Evolutionary conservation across 2,329 filamentous ascomycete genomes (phyloP).

Genomic region (Talaromyces sp.): DNA sequence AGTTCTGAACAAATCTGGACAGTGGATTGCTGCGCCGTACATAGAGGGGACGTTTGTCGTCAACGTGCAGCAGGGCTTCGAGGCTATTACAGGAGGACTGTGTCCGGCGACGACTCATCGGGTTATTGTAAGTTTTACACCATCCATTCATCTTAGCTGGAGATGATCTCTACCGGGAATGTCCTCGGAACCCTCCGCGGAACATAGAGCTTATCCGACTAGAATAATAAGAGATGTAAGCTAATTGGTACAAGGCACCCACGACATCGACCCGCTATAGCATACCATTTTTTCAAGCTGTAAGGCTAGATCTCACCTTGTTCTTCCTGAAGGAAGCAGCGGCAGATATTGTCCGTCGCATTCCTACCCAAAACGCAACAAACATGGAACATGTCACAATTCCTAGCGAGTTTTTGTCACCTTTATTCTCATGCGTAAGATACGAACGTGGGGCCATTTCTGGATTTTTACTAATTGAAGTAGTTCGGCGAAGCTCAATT

Average conservation of each 20-base stretch:
- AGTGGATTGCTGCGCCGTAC: conserved; percentile 38
- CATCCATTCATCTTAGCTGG: background rate
- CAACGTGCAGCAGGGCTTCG: conserved; percentile 48
- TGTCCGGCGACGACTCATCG: conserved; percentile 48
- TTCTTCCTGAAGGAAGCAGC: conserved; percentile 37
- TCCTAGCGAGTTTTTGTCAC: conserved; percentile 37
- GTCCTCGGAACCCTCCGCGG: background rate
- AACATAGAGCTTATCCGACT: background rate
- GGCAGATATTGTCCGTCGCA: conserved; percentile 30
- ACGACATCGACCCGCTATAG: conserved; percentile 38
- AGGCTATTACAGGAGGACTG: conserved; percentile 48
- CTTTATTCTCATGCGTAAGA: conserved; percentile 35
- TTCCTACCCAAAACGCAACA: conserved; percentile 30
- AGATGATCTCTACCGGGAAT: background rate
- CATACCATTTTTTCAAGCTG: conserved; percentile 57
- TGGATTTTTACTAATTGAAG: background rate
- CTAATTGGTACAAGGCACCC: conserved; percentile 36
- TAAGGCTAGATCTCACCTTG: conserved; percentile 50
- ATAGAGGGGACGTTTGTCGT: conserved; percentile 46
- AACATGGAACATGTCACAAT: conserved; percentile 35
- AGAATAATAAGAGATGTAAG: background rate
- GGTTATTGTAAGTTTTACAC: conserved; percentile 38
- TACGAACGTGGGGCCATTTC: background rate
- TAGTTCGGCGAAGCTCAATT: conserved; percentile 39
- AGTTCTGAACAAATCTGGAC: conserved; percentile 39